Evolutionary conservation across 1,284 basidiomycete species (phyloP).

Genomic region (Boletus smithii): DNA sequence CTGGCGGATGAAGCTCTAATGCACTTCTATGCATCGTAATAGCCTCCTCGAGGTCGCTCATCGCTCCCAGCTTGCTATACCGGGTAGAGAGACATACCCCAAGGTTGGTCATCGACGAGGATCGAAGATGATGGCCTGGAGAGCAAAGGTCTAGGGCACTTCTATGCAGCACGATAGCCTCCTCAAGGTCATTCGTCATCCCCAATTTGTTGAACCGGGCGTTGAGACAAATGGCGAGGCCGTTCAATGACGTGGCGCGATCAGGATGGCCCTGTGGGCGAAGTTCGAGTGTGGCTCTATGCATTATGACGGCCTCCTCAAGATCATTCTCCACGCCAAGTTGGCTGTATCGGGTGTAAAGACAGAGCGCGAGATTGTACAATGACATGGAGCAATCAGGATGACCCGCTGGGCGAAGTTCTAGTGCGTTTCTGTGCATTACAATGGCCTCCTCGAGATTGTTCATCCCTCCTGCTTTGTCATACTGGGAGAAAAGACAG

Average conservation of each 20-base stretch:
- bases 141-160: background rate
- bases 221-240: constrained; percentile 1
- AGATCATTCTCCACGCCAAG: background rate
- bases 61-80: background rate
- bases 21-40: too few relatives aligned
- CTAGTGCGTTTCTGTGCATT: background rate
- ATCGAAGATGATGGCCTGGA: background rate
- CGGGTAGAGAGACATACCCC: background rate
- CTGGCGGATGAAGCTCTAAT: too few relatives aligned
- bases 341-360: background rate
- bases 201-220: background rate
- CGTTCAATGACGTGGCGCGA: background rate
- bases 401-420: constrained; percentile 1
- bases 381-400: background rate
- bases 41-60: background rate
- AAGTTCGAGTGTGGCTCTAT: constrained; percentile 1
- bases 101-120: background rate
- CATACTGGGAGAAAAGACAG: too few relatives aligned
- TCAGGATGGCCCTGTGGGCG: constrained; percentile 1
- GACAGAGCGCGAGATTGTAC: background rate
- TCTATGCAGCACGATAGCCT: constrained; percentile 1
- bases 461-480: too few relatives aligned
- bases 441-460: constrained; percentile 1
- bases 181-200: background rate
- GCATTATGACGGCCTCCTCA: background rate